Evolutionary conservation across 2,329 filamentous ascomycete genomes (phyloP).

Genomic region (Cercospora sp.): DNA sequence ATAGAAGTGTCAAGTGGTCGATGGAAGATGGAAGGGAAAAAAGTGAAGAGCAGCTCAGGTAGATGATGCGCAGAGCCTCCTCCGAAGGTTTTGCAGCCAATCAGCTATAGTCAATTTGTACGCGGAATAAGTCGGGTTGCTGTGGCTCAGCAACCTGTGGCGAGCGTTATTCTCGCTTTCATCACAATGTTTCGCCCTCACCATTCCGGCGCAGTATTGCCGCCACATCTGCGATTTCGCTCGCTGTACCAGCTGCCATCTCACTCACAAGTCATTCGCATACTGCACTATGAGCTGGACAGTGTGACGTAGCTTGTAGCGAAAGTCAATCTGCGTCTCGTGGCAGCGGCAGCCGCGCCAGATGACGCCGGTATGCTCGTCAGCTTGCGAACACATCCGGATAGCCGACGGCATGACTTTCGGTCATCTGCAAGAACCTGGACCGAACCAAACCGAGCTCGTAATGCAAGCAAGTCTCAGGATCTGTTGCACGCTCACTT

Average conservation of each 20-base stretch:
- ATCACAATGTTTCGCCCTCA: neutral
- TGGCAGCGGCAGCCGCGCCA: slow-evolving; percentile 3
- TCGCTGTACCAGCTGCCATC: neutral
- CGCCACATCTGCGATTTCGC: neutral
- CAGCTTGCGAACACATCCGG: neutral
- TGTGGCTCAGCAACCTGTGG: neutral
- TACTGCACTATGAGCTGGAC: neutral
- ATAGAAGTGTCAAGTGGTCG: neutral
- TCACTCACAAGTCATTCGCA: neutral
- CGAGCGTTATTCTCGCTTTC: neutral
- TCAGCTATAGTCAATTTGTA: neutral
- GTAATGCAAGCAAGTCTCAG: neutral
- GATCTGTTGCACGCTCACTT: neutral
- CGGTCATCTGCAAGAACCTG: neutral
- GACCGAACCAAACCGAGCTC: neutral
- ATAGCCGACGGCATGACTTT: slow-evolving; percentile 7
- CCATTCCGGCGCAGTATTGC: neutral
- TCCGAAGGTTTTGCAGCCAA: slow-evolving; percentile 2
- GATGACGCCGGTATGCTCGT: neutral
- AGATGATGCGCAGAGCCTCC: slow-evolving; percentile 9
- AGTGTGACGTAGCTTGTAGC: neutral
- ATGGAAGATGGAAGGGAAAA: neutral
- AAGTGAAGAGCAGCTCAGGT: slow-evolving; percentile 7
- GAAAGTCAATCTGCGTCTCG: slow-evolving; percentile 1
- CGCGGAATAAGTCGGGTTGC: slow-evolving; percentile 7